Base-by-base conservation (phyloP, 805 yeast genomes). In the Zygosaccharomyces rouxii region DNA sequence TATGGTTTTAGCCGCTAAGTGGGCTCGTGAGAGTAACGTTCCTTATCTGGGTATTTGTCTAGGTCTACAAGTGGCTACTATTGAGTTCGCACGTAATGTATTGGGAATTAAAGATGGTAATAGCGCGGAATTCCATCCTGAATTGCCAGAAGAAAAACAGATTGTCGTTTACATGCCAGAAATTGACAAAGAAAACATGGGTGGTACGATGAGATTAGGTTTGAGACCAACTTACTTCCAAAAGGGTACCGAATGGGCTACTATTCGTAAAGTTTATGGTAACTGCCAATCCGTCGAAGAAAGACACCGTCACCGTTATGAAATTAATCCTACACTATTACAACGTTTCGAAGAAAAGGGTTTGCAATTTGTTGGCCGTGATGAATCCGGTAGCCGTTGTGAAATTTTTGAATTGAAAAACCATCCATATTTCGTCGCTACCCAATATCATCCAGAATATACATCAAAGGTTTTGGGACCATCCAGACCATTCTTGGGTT, bases 151-250 rank as follows among this genome's bases (percentile, higher is more conserved):
- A 48, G 79, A 78, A 4, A 78, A 74, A 29, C 77, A 78, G 47
- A 80, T 89, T 45, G 95, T 94, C 50, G 87, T 94, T 42, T 94
- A 89, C 75, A 94, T 94, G 99, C 99, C 99, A 38, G 99, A 94
- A 71, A 89, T 92, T 54, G 96, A 89, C 71, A 92, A 89, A 74
- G 83, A 86, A 59, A 89, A 88, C 68, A 78, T 94, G 75, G 99
- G 99, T 55, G 99, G 99, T 58, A 92, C 98, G 44, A 94, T 94
- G 99, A 84, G 99, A 76, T 79, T 94, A 59, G 99, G 99, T 60
- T 77, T 89, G 56, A 89, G 97, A 71, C 81, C 90, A 57, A 89
- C 98, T 35, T 79, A 77, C 55, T 94, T 94, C 77, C 83, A 80
- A 61, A 72, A 72, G 14, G 80, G 75, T 54, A 71, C 86, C 42